phyloP scores from a whole-genome alignment of 805 yeast genomes.

The Jamesozyma rosinii region DNA sequence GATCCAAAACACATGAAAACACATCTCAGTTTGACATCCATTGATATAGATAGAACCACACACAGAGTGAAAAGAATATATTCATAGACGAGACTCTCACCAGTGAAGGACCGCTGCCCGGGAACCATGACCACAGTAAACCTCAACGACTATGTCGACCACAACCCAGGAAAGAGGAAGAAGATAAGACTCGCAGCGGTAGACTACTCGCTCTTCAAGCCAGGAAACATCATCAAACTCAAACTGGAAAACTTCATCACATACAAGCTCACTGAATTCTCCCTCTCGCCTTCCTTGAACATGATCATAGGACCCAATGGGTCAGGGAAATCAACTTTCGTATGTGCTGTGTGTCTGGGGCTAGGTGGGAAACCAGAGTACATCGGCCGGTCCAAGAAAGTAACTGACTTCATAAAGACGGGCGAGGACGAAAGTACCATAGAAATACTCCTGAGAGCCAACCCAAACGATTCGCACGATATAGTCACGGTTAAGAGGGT shows the following conservation, averaged over 20 bases:
- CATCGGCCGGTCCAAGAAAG: slow-evolving; percentile 57
- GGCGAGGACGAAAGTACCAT: slow-evolving; percentile 38
- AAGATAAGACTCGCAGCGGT: slow-evolving; percentile 6
- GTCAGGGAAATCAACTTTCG: slow-evolving; percentile 86
- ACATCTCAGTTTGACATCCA: no score
- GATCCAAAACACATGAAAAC: no score
- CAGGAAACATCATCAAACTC: slow-evolving; percentile 45
- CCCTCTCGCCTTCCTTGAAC: slow-evolving; percentile 73
- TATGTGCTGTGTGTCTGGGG: slow-evolving; percentile 86
- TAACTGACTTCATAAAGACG: slow-evolving; percentile 61
- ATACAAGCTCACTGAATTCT: slow-evolving; percentile 58
- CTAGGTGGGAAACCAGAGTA: slow-evolving; percentile 69
- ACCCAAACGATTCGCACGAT: slow-evolving; percentile 8
- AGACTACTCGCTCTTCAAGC: slow-evolving; percentile 27
- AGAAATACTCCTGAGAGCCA: slow-evolving; percentile 27
- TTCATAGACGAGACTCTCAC: neutral
- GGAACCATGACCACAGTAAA: neutral
- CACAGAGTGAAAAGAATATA: neutral
- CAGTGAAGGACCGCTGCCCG: no score
- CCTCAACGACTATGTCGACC: neutral
- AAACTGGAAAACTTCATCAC: slow-evolving; percentile 61
- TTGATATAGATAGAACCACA: no score
- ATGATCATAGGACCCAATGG: slow-evolving; percentile 97
- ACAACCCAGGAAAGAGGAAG: neutral
- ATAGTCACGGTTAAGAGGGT: slow-evolving; percentile 38